Evolutionary conservation across 805 yeast genomes (phyloP).

Genomic region (Huiozyma sinensis): DNA sequence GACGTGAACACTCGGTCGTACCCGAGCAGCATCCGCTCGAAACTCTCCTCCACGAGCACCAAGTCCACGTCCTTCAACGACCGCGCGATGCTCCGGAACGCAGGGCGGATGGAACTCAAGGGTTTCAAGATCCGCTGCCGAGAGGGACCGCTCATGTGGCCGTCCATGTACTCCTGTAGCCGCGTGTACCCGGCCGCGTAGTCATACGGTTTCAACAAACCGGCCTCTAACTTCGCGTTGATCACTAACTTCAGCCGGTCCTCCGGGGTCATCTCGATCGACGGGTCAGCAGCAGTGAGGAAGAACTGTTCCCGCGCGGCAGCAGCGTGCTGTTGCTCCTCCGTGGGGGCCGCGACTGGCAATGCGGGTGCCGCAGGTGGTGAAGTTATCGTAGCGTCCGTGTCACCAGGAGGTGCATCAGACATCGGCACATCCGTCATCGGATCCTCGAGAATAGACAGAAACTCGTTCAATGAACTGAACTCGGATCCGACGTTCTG

Average conservation of each 20-base stretch:
- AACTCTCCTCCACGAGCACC: conserved; percentile 85
- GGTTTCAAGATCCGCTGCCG: conserved; percentile 82
- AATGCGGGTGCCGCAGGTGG: background rate
- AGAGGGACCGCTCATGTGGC: conserved; percentile 76
- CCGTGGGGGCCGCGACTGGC: conserved; percentile 46
- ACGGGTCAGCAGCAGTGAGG: conserved; percentile 93
- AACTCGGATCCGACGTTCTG: conserved; percentile 92
- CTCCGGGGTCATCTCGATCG: conserved; percentile 87
- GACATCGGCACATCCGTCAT: conserved; percentile 19
- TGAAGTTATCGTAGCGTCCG: background rate
- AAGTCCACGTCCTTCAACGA: conserved; percentile 84
- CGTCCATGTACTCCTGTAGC: conserved; percentile 83
- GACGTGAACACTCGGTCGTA: conserved; percentile 92
- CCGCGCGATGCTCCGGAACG: conserved; percentile 85
- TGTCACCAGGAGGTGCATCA: background rate
- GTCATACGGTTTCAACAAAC: conserved; percentile 81
- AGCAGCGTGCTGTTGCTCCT: conserved; percentile 15
- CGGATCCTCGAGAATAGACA: conserved; percentile 84
- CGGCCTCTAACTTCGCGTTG: conserved; percentile 90
- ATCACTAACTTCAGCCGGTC: conserved; percentile 88
- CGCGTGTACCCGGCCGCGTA: conserved; percentile 91
- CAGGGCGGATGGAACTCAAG: conserved; percentile 76
- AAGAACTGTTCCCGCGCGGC: conserved; percentile 89
- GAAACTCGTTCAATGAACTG: conserved; percentile 76
- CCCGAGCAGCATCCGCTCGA: conserved; percentile 85